Evolutionary conservation across 192 early-diverging fungal genomes (phyloP).

Genomic region (Funneliformis mosseae): DNA sequence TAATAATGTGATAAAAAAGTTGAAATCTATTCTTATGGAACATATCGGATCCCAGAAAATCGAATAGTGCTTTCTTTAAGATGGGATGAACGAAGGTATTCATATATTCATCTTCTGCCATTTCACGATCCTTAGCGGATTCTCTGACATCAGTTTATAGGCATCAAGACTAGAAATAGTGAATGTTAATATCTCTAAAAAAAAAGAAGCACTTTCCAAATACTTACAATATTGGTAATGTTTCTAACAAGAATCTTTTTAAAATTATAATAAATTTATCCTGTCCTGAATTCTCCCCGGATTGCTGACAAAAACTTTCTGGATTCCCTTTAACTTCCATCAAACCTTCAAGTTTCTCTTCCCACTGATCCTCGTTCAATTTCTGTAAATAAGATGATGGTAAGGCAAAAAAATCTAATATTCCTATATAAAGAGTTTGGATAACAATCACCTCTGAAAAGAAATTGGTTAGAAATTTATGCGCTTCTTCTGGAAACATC

Average conservation of each 20-base stretch:
- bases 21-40: conserved; percentile 25
- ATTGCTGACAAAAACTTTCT: no score
- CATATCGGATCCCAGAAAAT: conserved; percentile 20
- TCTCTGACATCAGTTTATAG: conserved; percentile 7
- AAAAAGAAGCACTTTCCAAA: neutral
- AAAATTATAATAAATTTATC: conserved; percentile 15
- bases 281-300: neutral
- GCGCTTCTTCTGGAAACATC: conserved; percentile 19
- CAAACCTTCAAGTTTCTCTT: conserved; percentile 23
- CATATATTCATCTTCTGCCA: conserved; percentile 32
- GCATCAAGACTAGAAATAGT: conserved; percentile 26
- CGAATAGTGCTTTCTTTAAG: conserved; percentile 26
- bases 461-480: conserved; percentile 19
- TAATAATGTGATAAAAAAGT: neutral
- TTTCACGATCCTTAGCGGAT: conserved; percentile 17
- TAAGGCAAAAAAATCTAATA: conserved; percentile 17
- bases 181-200: neutral
- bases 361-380: conserved; percentile 19
- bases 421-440: neutral
- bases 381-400: conserved; percentile 10
- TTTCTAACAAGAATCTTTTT: conserved; percentile 30
- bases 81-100: conserved; percentile 23
- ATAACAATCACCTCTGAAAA: conserved; percentile 30
- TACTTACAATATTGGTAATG: conserved; percentile 31
- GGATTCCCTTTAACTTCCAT: neutral